A percentile compares a stretch with the other conserved stretches of the same genome.
Conservation (phyloP, 2,329 filamentous ascomycete genomes). For the Graphiopsis chlorocephala region DNA sequence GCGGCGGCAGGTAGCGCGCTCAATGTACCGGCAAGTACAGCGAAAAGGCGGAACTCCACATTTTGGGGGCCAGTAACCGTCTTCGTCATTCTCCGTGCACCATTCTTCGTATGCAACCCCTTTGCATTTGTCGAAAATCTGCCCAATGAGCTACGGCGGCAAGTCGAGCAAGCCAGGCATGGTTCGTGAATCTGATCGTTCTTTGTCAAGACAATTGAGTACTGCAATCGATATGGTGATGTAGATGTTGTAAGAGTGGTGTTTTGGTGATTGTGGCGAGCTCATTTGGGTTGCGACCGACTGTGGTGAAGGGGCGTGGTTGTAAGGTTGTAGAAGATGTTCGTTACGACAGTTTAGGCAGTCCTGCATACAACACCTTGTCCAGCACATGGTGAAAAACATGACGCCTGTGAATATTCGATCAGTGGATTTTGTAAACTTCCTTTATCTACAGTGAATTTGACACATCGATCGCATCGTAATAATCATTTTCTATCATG, state of each 20-base stretch:
- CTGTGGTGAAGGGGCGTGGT: neutral
- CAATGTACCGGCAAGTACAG: neutral
- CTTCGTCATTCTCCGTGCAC: neutral
- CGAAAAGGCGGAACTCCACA: neutral
- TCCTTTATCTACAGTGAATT: neutral
- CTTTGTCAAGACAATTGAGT: no score
- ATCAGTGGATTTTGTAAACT: neutral
- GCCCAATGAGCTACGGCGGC: neutral
- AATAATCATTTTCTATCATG: constrained; percentile 1
- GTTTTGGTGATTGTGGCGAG: neutral
- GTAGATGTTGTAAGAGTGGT: neutral
- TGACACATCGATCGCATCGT: neutral
- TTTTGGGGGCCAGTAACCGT: neutral
- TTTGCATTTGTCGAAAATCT: neutral
- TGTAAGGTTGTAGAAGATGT: neutral
- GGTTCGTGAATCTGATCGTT: neutral
- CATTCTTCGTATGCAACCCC: neutral
- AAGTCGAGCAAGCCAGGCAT: neutral
- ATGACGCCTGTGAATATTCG: neutral
- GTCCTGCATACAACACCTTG: neutral
- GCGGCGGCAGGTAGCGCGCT: neutral
- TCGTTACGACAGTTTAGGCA: neutral
- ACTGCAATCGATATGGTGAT: neutral
- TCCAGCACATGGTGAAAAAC: neutral
- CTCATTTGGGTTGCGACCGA: neutral